Evolutionary conservation across 2,329 filamentous ascomycete species (phyloP), one percentile per base, ranked within the genome.

Genomic region (Calonectria naviculata): DNA sequence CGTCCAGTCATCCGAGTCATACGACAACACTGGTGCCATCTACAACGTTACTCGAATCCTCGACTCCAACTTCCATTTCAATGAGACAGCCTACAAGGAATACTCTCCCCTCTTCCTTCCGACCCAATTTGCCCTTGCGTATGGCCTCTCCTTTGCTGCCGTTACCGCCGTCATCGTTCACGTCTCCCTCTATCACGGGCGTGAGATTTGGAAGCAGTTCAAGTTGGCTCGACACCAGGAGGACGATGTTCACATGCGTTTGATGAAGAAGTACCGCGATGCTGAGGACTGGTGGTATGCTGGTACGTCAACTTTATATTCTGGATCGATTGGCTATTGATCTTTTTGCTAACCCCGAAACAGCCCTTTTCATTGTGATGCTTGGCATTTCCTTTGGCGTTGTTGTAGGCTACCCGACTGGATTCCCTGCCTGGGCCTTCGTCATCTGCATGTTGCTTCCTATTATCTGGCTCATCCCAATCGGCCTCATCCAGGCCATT

Each of bases 101-200:
- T 93, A 93, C 80, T 93, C 91, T 24, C 92, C 92, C 1, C 85
- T 93, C 5, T 93, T 89, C 77, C 84, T 93, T 24, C 87, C 90
- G 3, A 88, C 91, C 0, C 91, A 92, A 71, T 93, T 90, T 71
- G 87, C 88, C 3, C 80, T 91, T 42, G 83, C 85, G 9, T 91
- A 93, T 75, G 91, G 91, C 1, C 83, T 93, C 13, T 90, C 89
- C 0, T 93, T 93, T 78, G 92, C 92, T n/a, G 89, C 91, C 26
- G 87, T 93, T 31, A 87, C 90, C 0, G 89, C 90, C 12, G 90
- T 91, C 68, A 81, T 91, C 47, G 85, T 90, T 9, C 89, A 91
- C 68, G 88, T 89, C 49, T 80, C 76, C 2, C 79, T 91, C 17
- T 91, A 90, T 78, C 87, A 91, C 74, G 89, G 89, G 36, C 83